Conservation (phyloP, 495 filamentous ascomycete genomes). For the Aspergillus cavernicola region DNA sequence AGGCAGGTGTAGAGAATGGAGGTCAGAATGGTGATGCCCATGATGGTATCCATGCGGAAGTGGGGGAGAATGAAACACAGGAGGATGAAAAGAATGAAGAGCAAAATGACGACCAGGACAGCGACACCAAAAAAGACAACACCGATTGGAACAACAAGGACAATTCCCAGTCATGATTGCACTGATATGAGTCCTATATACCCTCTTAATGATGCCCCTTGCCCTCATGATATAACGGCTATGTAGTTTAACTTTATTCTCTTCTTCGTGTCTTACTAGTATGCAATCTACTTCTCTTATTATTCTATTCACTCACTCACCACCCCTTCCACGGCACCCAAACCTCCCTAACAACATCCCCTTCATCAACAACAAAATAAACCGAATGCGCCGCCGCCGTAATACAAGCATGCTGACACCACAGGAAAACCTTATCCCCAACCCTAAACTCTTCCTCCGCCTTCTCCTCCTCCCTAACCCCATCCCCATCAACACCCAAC, state of each 20-base stretch:
- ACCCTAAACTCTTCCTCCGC: constrained; percentile 21
- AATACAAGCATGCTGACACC: constrained; percentile 32
- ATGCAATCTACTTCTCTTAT: too few species aligned
- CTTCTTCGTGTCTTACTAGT: too few species aligned
- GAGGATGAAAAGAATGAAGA: background rate
- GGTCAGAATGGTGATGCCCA: constrained; percentile 4
- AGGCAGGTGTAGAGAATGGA: constrained; percentile 14
- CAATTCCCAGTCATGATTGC: constrained; percentile 2
- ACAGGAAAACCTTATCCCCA: constrained; percentile 26
- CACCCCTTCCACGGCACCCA: constrained; percentile 34
- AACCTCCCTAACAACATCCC: constrained; percentile 26
- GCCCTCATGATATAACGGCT: background rate
- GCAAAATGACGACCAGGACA: background rate
- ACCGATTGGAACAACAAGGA: background rate
- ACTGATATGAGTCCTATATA: constrained; percentile 2
- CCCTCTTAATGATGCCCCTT: constrained; percentile 7
- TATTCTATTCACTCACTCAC: background rate
- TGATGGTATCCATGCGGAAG: background rate
- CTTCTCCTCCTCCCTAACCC: constrained; percentile 9
- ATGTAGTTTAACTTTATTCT: too few species aligned
- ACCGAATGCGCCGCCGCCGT: constrained; percentile 2
- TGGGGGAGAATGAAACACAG: background rate
- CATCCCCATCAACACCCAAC: background rate
- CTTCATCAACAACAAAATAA: constrained; percentile 12
- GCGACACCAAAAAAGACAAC: background rate